phyloP scores from a whole-genome alignment of 139 green algal genomes.

The Haematococcus sp. region DNA sequence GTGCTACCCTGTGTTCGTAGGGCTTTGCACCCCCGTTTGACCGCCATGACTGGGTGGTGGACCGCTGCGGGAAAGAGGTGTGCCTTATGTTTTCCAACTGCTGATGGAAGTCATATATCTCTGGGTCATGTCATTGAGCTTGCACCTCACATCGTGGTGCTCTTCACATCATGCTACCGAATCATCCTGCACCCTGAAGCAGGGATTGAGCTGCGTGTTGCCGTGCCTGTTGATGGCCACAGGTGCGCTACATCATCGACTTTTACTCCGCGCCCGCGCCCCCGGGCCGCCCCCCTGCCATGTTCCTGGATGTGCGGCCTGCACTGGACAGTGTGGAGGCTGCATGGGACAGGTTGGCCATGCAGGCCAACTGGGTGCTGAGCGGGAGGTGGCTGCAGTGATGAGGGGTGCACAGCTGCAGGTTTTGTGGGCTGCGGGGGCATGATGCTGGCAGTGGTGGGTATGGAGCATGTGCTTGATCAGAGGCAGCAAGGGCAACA shows the following conservation, averaged over 20 bases:
- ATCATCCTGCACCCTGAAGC: neutral
- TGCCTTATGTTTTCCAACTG: neutral
- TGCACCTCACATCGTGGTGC: neutral
- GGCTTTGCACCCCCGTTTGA: conserved; percentile 93
- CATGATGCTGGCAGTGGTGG: too few species aligned
- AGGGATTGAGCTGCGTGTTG: too few species aligned
- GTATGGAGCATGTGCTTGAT: too few species aligned
- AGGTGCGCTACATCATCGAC: conserved; percentile 94
- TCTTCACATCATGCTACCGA: neutral
- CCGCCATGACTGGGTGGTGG: conserved; percentile 93
- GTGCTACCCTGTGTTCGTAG: too few species aligned
- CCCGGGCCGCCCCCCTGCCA: conserved; percentile 60
- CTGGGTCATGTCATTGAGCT: neutral
- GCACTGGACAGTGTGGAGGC: conserved; percentile 74
- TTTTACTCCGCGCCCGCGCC: conserved; percentile 86
- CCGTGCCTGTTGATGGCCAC: too few species aligned
- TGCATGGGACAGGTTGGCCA: conserved; percentile 59
- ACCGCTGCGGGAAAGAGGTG: conserved; percentile 77
- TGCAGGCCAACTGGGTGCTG: conserved; percentile 42
- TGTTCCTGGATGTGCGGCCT: conserved; percentile 90
- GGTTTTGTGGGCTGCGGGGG: too few species aligned
- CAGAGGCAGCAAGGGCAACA: too few species aligned
- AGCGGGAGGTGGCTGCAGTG: conserved; percentile 20
- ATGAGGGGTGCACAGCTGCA: neutral
- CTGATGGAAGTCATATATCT: neutral